A percentile compares a stretch with the other conserved stretches of the same genome.
phyloP scores from a whole-genome alignment of 2,329 filamentous ascomycete species.

The Neurospora sp. region DNA sequence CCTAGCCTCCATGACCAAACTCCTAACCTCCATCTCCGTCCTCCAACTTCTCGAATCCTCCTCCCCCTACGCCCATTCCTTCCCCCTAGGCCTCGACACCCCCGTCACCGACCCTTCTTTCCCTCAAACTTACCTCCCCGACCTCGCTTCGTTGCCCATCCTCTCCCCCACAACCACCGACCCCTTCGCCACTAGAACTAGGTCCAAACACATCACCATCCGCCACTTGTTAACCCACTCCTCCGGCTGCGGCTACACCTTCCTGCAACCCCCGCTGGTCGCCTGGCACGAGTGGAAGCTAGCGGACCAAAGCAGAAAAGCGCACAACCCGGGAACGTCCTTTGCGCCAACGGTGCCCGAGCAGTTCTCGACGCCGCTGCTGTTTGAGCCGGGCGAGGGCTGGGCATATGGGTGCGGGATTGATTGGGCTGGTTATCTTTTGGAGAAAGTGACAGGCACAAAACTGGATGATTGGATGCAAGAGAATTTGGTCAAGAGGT shows the following conservation, averaged over 20 bases:
- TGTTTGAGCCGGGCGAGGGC: conserved; percentile 21
- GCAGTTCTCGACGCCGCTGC: conserved; percentile 20
- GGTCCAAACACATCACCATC: too few relatives aligned
- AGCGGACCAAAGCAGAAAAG: too few relatives aligned
- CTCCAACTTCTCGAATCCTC: conserved; percentile 38
- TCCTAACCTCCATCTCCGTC: conserved; percentile 35
- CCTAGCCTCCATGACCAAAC: conserved; percentile 29
- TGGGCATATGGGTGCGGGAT: conserved; percentile 22
- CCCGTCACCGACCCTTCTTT: conserved; percentile 32
- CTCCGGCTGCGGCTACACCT: conserved; percentile 32
- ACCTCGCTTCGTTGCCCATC: conserved; percentile 31
- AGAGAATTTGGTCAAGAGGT: conserved; percentile 12
- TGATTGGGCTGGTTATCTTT: conserved; percentile 21
- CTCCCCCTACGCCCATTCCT: conserved; percentile 31
- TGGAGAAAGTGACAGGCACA: conserved; percentile 16
- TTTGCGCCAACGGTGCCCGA: conserved; percentile 10
- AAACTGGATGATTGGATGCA: conserved; percentile 18
- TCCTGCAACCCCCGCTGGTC: conserved; percentile 14
- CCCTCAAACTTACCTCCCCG: conserved; percentile 25
- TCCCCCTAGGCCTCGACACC: conserved; percentile 25
- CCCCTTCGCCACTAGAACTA: conserved; percentile 16
- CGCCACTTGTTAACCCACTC: conserved; percentile 34
- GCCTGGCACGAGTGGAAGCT: not conserved
- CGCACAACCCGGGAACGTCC: not conserved
- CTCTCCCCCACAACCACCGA: conserved; percentile 27